Base-by-base conservation (phyloP, 257 asterid species). In the Plantago elongata region DNA sequence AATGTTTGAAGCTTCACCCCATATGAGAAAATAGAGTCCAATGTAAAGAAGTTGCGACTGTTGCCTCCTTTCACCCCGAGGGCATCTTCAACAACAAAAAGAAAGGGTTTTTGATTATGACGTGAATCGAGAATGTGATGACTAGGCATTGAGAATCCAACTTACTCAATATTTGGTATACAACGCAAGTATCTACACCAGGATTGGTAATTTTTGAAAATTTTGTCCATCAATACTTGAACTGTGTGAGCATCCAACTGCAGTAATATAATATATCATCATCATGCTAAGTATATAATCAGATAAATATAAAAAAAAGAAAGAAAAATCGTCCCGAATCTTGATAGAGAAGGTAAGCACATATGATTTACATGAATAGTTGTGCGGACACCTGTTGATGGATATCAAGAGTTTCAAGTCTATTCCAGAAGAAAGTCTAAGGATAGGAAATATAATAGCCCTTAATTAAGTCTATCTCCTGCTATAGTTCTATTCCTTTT, bases 1-100 rank as follows among this genome's bases (percentile, higher is more conserved):
- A 64, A 93, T 75, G 65, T 93, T 93, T 64, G 99, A 93, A 75
- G 97, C 97, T 89, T 93, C 99, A 14, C 99, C 97, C 99, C 99
- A 93, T 51, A 93, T 89, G 72, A 93, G 95, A 72, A 93, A 96
- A 87, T 88, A 93, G 54, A 93, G 95, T 56, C 81, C 96, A 70
- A 89, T 83, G 84, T 93, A 89, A 51, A 93, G 97, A 77, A 93
- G 96, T 81, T 86, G 90, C 42, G 83, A 74, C 74, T 92, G 99
- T 68, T 77, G 89, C 87, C 82, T 73, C 74, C 82, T 77, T 60
- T 80, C 76, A 54, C 73, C 81, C 62, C 17, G 51, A 12, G 91
- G 93, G 72, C 77, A 73, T 71, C 99, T 89, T 75, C 74, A 72
- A 69, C 67, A 52, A 68, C 66, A 73, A 51, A 60, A 50, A 42